Evolutionary conservation across 306 rosid species (phyloP).

Genomic region (Begonia peltatifolia): DNA sequence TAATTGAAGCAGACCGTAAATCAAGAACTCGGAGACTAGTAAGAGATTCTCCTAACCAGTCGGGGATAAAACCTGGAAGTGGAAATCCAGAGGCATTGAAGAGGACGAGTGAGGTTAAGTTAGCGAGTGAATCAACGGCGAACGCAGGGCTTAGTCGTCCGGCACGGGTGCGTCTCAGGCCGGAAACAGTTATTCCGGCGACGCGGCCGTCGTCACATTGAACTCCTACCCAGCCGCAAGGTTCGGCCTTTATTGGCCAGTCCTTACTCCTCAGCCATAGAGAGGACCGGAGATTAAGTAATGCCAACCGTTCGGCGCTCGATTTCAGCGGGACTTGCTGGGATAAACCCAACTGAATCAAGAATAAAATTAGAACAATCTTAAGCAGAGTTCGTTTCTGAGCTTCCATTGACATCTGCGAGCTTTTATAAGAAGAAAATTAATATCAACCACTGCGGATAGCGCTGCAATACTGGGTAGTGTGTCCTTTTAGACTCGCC

Average conservation of each 20-base stretch:
- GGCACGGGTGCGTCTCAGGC: slow-evolving; percentile 34
- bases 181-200: slow-evolving; percentile 36
- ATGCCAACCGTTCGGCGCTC: slow-evolving; percentile 36
- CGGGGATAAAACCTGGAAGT: slow-evolving; percentile 76
- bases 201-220: slow-evolving; percentile 46
- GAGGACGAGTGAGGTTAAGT: slow-evolving; percentile 35
- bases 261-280: slow-evolving; percentile 50
- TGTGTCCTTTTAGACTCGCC: too few species aligned
- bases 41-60: slow-evolving; percentile 56
- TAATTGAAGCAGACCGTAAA: slow-evolving; percentile 49
- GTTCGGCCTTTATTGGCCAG: slow-evolving; percentile 65
- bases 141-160: slow-evolving; percentile 34
- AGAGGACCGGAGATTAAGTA: slow-evolving; percentile 59
- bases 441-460: too few species aligned
- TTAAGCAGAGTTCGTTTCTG: slow-evolving; percentile 15
- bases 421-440: too few species aligned
- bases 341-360: slow-evolving; percentile 27
- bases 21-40: slow-evolving; percentile 43
- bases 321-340: slow-evolving; percentile 24
- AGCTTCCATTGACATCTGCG: slow-evolving; percentile 29
- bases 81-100: slow-evolving; percentile 80
- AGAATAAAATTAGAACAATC: slow-evolving; percentile 16
- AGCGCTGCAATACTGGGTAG: too few species aligned
- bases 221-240: slow-evolving; percentile 71
- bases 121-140: slow-evolving; percentile 45